phyloP scores from a whole-genome alignment of 148 eudicot species.

The Cornus controversa region DNA sequence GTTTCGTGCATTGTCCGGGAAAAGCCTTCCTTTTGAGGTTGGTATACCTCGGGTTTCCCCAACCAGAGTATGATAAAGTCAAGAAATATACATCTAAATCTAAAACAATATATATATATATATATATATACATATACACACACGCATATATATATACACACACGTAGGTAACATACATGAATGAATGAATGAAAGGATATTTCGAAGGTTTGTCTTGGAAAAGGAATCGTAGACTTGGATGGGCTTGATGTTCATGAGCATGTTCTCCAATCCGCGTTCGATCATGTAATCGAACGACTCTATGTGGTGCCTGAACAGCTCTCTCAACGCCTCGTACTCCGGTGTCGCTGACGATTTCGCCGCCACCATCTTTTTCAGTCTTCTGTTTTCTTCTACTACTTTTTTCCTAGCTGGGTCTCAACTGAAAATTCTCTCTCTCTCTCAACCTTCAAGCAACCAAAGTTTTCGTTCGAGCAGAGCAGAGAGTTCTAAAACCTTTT shows the following conservation, averaged over 20 bases:
- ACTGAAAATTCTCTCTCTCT: background rate
- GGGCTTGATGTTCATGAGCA: constrained; percentile 51
- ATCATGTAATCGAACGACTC: constrained; percentile 72
- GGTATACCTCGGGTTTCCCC: constrained; percentile 44
- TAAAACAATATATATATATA: background rate
- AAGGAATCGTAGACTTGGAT: constrained; percentile 46
- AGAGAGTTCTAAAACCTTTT: no score
- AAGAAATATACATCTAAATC: constrained; percentile 43
- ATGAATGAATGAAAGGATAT: constrained; percentile 66
- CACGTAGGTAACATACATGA: no score
- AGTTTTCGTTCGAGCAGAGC: no score
- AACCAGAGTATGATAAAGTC: constrained; percentile 61
- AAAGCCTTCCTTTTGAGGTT: constrained; percentile 56
- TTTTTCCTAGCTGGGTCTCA: background rate
- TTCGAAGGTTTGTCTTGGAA: constrained; percentile 44
- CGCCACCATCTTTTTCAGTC: no score
- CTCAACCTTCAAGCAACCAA: background rate
- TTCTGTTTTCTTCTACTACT: background rate
- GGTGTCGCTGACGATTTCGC: constrained; percentile 21
- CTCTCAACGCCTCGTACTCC: constrained; percentile 44
- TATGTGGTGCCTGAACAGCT: constrained; percentile 73
- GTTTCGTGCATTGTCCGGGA: constrained; percentile 21
- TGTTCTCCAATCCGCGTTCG: constrained; percentile 43
- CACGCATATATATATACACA: background rate
- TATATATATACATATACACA: background rate